Evolutionary conservation across 768 basidiomycete genomes (phyloP), one percentile per base, ranked within the genome.

Genomic region (Kwoniella mangroviensis): DNA sequence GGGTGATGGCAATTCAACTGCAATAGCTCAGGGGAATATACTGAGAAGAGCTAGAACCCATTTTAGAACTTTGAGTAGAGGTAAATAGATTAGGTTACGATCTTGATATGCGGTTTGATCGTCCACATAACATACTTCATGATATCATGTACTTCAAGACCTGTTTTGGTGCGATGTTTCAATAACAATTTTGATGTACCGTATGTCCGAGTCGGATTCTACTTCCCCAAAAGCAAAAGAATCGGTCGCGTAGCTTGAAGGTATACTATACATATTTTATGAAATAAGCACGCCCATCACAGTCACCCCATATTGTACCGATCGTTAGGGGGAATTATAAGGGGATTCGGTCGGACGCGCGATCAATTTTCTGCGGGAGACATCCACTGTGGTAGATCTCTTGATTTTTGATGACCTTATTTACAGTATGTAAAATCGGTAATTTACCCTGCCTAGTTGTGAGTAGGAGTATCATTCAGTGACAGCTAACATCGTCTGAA

Each of bases 1-100:
- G 22, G 55, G 55, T 15, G 22, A 56, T 49, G 45, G 55, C 3
- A 34, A 56, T 56, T 13, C 55, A 13, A 34, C 55, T 12, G 21
- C 12, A 13, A 13, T 19, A 13, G 55, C 17, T 4, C 12, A 56
- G 13, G 22, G 22, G 22, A 34, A 56, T 24, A 19, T 63, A 51
- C 6, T 54, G 11, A 51, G 26, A 19, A 34, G 62, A 63, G 52
- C 62, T 17, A 51, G n/a, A 21, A 63, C 45, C 11, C 49, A 63
- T 63, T 40, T 63, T 13, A 26, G 62, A n/a, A 22, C 21, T 24
- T 63, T 51, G 62, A 63, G 62, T 52, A 54, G 49, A 28, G 19
- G 49, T 17, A 41, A 41, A 34, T 22, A 13, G 21, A 22, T 22
- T 13, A 24, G 28, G 55, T 13, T 24, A 34, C 21, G 55, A 21